phyloP scores from a whole-genome alignment of 192 early-diverging fungal species.

The Mortierella alpina region DNA sequence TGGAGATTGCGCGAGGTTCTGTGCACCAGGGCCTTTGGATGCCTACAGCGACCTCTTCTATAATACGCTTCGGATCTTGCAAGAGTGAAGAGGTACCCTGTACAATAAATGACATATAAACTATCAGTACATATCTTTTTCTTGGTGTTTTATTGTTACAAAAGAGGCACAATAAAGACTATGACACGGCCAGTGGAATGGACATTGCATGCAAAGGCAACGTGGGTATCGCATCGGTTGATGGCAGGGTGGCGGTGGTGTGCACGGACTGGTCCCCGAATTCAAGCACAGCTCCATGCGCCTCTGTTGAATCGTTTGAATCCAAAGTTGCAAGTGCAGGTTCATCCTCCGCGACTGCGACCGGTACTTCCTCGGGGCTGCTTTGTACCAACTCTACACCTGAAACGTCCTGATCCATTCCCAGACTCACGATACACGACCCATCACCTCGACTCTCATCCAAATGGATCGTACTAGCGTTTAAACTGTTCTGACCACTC shows the following conservation, averaged over 20 bases:
- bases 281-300: not conserved
- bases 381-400: not conserved
- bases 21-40: constrained; percentile 67
- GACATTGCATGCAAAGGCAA: not conserved
- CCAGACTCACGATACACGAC: not conserved
- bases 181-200: constrained; percentile 12
- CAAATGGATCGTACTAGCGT: not conserved
- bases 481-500: not conserved
- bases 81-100: not conserved
- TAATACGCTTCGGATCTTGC: constrained; percentile 24
- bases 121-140: not conserved
- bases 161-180: not conserved
- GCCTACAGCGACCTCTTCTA: constrained; percentile 52
- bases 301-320: too few relatives aligned
- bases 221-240: not conserved
- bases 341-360: not conserved
- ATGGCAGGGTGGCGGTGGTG: not conserved
- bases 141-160: not conserved
- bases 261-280: not conserved
- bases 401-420: not conserved
- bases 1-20: constrained; percentile 65
- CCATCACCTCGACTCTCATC: too few relatives aligned
- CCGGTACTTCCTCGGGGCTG: not conserved
- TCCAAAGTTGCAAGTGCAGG: not conserved
- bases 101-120: too few relatives aligned